phyloP scores from a whole-genome alignment of 116 monocot species.

The Phalaenopsis hybrid region DNA sequence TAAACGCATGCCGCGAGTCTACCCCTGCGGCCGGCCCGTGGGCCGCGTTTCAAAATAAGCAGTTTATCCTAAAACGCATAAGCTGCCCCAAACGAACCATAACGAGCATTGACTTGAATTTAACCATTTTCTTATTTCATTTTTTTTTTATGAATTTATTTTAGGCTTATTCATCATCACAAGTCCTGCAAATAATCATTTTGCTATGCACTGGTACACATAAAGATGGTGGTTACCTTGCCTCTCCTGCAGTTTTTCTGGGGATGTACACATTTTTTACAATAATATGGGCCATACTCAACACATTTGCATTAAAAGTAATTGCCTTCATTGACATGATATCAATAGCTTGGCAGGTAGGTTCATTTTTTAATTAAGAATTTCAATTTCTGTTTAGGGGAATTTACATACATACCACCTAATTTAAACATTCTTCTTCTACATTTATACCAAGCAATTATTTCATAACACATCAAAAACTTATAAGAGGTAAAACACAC shows the following conservation, averaged over 20 bases:
- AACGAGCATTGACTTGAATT: no score
- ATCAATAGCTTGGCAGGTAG: constrained; percentile 81
- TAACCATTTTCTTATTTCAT: not conserved
- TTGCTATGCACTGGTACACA: constrained; percentile 69
- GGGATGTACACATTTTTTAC: constrained; percentile 58
- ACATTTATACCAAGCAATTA: no score
- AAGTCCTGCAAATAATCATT: constrained; percentile 73
- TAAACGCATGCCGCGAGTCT: no score
- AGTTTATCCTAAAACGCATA: no score
- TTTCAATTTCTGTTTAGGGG: no score
- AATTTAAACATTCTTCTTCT: no score
- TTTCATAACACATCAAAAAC: no score
- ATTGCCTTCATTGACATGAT: constrained; percentile 75
- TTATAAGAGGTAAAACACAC: not conserved
- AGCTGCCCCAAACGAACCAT: no score
- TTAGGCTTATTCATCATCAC: constrained; percentile 74
- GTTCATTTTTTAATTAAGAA: no score
- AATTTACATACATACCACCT: no score
- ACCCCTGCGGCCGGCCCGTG: no score
- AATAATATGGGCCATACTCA: constrained; percentile 70
- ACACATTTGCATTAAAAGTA: constrained; percentile 74
- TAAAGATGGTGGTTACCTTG: constrained; percentile 72
- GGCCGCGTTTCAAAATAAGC: no score
- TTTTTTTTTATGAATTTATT: not conserved
- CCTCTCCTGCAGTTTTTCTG: constrained; percentile 56